Evolutionary conservation across 768 basidiomycete species (phyloP).

Genomic region (Lactarius sp.): DNA sequence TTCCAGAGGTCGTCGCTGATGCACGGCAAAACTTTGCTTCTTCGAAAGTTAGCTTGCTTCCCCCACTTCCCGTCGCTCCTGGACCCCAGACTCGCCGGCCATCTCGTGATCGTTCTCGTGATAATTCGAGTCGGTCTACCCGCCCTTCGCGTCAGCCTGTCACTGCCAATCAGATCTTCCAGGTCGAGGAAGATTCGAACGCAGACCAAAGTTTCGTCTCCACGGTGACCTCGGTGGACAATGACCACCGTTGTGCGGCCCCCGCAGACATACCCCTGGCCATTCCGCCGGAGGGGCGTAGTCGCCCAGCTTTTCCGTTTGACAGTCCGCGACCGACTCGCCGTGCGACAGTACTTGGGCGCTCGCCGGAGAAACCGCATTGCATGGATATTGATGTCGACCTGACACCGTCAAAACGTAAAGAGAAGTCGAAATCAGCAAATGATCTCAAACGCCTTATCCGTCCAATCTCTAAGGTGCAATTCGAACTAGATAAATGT

Average conservation of each 20-base stretch:
- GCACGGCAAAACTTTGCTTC: conserved; percentile 69
- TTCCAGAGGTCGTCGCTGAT: conserved; percentile 73
- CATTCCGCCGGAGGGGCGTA: conserved; percentile 29
- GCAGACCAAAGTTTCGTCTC: conserved; percentile 31
- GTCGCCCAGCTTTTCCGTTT: conserved; percentile 18
- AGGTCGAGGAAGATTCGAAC: conserved; percentile 38
- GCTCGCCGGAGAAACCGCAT: conserved; percentile 45
- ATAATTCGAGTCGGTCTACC: conserved; percentile 40
- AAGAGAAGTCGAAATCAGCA: conserved; percentile 63
- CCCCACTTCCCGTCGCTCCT: conserved; percentile 57
- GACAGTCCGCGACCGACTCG: conserved; percentile 37
- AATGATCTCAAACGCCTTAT: conserved; percentile 64
- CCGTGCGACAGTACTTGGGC: conserved; percentile 64
- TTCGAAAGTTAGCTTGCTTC: conserved; percentile 43
- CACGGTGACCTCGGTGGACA: conserved; percentile 2
- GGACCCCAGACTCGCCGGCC: conserved; percentile 28
- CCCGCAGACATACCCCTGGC: conserved; percentile 26
- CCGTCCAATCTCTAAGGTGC: conserved; percentile 56
- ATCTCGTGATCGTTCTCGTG: conserved; percentile 31
- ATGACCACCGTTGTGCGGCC: not conserved
- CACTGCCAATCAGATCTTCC: conserved; percentile 68
- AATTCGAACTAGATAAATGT: conserved; percentile 63
- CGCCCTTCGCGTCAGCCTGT: conserved; percentile 60
- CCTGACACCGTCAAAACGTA: conserved; percentile 55
- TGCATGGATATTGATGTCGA: conserved; percentile 34